Conservation (phyloP, 495 filamentous ascomycete species). For the Trichoderma virens region DNA sequence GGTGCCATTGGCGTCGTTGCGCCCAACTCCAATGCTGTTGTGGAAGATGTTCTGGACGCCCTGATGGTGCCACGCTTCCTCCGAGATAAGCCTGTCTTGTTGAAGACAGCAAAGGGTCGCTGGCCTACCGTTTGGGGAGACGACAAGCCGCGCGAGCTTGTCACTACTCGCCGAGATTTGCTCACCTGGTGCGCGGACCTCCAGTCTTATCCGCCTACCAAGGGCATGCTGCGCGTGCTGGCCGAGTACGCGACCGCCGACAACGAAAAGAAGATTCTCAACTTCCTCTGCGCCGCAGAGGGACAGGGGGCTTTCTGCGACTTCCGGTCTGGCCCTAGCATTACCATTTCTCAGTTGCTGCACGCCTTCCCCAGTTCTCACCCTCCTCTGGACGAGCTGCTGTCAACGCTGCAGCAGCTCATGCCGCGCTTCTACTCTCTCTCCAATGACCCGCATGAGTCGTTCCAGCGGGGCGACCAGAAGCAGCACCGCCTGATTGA, state of each 20-base stretch:
- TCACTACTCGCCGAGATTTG: conserved; percentile 82
- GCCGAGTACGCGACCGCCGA: conserved; percentile 74
- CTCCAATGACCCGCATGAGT: conserved; percentile 88
- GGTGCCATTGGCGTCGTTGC: conserved; percentile 91
- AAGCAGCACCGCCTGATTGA: conserved; percentile 80
- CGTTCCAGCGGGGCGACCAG: conserved; percentile 56
- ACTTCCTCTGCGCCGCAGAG: conserved; percentile 80
- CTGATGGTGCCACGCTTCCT: conserved; percentile 69
- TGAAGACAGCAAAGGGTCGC: conserved; percentile 71
- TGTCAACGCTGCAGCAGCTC: conserved; percentile 72
- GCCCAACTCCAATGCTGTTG: conserved; percentile 68
- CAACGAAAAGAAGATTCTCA: conserved; percentile 79
- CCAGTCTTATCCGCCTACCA: conserved; percentile 85
- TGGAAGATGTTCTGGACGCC: conserved; percentile 75
- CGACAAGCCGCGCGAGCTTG: conserved; percentile 71
- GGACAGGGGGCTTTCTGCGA: conserved; percentile 93
- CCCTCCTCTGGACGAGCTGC: conserved; percentile 72
- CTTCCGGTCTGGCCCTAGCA: conserved; percentile 79
- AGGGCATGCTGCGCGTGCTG: conserved; percentile 75
- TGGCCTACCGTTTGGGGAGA: conserved; percentile 99
- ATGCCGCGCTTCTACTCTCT: conserved; percentile 99
- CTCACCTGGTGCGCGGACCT: conserved; percentile 94
- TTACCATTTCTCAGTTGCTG: conserved; percentile 77
- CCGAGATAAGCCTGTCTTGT: conserved; percentile 68
- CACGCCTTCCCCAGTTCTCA: conserved; percentile 86